Base-by-base conservation (phyloP, 1,284 basidiomycete species). In the Fistulinella cinereoalba region DNA sequence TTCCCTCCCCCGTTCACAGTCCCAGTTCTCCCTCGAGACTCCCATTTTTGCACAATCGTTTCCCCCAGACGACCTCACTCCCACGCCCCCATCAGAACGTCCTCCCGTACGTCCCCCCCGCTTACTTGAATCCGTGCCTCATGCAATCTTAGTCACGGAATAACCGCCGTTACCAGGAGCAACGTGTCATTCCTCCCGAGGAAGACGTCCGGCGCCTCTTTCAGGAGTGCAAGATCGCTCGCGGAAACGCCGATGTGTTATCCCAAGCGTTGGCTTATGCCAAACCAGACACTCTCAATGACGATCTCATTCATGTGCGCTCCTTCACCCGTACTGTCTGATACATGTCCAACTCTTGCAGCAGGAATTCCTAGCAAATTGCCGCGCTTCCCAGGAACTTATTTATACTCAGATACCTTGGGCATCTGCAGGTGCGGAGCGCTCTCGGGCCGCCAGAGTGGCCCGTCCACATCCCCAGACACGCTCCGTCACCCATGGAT, bases 171-270 rank as follows among this genome's bases (percentile, higher is more conserved):
- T 37, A 49, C 13, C 39, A 51, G 15, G 51, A 65, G 10, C 59
- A 77, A 49, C 74, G 79, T 3, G 79, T 89, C 38, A 87, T 89
- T 40, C 80, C 87, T 0, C 75, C 66, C 4, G 85, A 88, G 34
- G 87, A 90, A 57, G 87, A 90, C 58, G 88, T 89, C 47, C 75
- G 83, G 6, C 74, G 85, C 11, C 64, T 92, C 41, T 81, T 87
- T 60, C 81, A 88, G 56, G 88, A 92, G 60, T 91, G 88, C 65
- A 80, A 80, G 54, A 79, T 89, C 44, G 88, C 83, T 7, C 73
- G 75, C 38, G 83, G 82, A 7, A 90, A 90, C 56, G 87, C 88
- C 0, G 64, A 69, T 32, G 50, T 92, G 8, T 69, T 92, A 3
- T 75, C 77, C 8, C 78, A 90, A 57, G 75, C 85, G 0, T 68